Evolutionary conservation across 1,284 basidiomycete species (phyloP), one percentile per base, ranked within the genome.

Genomic region (Meripilus lineatus): DNA sequence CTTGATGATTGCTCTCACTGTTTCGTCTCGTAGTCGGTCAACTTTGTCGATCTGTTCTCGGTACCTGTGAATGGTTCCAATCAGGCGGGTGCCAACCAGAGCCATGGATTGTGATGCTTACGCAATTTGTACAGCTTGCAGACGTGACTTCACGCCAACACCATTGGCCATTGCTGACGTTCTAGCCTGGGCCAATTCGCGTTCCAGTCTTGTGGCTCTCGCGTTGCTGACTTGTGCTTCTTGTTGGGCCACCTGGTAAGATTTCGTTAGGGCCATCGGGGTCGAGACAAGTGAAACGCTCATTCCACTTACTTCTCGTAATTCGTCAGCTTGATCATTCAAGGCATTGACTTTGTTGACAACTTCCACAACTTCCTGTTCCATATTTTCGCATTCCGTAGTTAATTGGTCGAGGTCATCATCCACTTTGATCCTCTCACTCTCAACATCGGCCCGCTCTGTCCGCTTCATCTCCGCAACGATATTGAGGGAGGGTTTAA

Each of bases 371-470:
- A 82, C 77, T 53, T 89, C 85, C 51, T 86, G 81, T 40, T 84
- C 81, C 34, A 88, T 59, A 40, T 85, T 83, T 60, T 92, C 89
- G 58, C 84, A 84, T 50, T 89, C 81, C 46, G 82, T 66, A 2
- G 81, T 83, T 40, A 89, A 63, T 50, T 83, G 75, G 56, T 92
- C 89, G 10, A 88, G 74, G 50, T 88, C 81, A 50, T 92, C 78
- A 51, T 92, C 89, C 18, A 89, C 71, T 50, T 75, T 79, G 50
- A 90, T 86, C 28, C 76, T 75, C 49, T 86, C 81, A 49, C 77
- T 85, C 60, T 88, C 84, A 35, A 89, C 64, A 25, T 74, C 63
- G n/a, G 81, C 79, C 17, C 79, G 74, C 50, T 87, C 78, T 23
- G 71, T 71, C 42, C 86, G 70, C 55, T 82, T 84, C 33, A 71